Evolutionary conservation across 164 flowering plant species (phyloP).

Genomic region (Umbilicus rupestris): DNA sequence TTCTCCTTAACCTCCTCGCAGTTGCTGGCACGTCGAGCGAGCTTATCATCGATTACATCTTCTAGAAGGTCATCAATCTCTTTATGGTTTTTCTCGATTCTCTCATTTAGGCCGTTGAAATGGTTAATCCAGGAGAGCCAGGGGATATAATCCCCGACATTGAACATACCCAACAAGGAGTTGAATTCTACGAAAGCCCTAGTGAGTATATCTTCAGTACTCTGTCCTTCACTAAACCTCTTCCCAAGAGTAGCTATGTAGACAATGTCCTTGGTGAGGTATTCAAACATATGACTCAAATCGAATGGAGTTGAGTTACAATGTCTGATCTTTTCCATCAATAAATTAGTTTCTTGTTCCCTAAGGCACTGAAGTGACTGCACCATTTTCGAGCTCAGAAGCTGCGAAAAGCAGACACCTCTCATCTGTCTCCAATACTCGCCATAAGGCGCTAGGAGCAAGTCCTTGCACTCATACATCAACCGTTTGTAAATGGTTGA

Average conservation of each 20-base stretch:
- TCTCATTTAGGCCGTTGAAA: slow-evolving; percentile 12
- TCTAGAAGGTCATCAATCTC: slow-evolving; percentile 10
- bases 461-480: slow-evolving; percentile 11
- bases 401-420: slow-evolving; percentile 17
- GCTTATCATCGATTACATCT: slow-evolving; percentile 20
- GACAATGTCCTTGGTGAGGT: slow-evolving; percentile 9
- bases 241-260: slow-evolving; percentile 12
- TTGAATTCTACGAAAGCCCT: neutral
- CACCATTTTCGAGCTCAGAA: slow-evolving; percentile 12
- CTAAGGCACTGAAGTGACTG: slow-evolving; percentile 15
- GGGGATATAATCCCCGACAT: slow-evolving; percentile 15
- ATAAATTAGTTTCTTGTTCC: slow-evolving; percentile 16
- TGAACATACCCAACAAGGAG: neutral
- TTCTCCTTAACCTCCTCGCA: slow-evolving; percentile 8
- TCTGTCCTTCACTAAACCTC: slow-evolving; percentile 1
- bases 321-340: slow-evolving; percentile 7
- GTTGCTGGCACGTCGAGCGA: neutral
- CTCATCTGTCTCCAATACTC: slow-evolving; percentile 24
- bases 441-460: slow-evolving; percentile 19
- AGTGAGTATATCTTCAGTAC: neutral
- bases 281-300: slow-evolving; percentile 11
- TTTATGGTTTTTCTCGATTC: slow-evolving; percentile 3
- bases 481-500: neutral
- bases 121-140: slow-evolving; percentile 19
- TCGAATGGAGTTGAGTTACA: neutral